Evolutionary conservation across 2,329 filamentous ascomycete species (phyloP).

Genomic region (Aspergillus sp.): DNA sequence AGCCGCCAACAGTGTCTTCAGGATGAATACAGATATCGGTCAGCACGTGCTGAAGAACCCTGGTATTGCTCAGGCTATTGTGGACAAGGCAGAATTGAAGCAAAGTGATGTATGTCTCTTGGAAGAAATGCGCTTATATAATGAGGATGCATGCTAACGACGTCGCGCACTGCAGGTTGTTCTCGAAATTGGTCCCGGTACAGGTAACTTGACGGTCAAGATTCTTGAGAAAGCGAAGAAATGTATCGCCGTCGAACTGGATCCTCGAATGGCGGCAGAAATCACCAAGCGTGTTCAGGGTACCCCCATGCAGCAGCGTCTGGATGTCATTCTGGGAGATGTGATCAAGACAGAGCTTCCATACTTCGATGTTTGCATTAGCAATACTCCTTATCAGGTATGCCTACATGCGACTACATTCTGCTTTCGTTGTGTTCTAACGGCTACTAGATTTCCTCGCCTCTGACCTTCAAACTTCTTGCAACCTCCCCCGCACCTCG

Average conservation of each 20-base stretch:
- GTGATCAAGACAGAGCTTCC: conserved; percentile 82
- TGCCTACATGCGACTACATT: not conserved
- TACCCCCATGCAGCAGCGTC: conserved; percentile 70
- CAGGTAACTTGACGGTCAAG: conserved; percentile 79
- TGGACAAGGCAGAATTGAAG: conserved; percentile 81
- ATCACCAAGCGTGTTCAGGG: conserved; percentile 90
- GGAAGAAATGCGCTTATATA: not conserved
- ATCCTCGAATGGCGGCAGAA: conserved; percentile 94
- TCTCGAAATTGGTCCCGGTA: conserved; percentile 86
- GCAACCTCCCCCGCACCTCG: conserved; percentile 74
- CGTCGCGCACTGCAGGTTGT: conserved; percentile 51
- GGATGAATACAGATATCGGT: conserved; percentile 89
- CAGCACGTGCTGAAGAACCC: conserved; percentile 92
- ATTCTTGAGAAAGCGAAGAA: conserved; percentile 85
- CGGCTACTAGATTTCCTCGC: conserved; percentile 66
- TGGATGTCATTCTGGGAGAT: conserved; percentile 86
- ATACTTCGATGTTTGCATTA: conserved; percentile 77
- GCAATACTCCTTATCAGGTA: conserved; percentile 66
- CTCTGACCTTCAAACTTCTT: conserved; percentile 84
- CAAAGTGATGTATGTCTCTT: conserved; percentile 59
- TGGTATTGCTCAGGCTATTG: conserved; percentile 68
- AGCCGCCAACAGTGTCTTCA: conserved; percentile 78
- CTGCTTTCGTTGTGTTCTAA: not conserved
- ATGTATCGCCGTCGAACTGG: conserved; percentile 80
- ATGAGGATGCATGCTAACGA: not conserved